phyloP scores from a whole-genome alignment of 768 basidiomycete genomes.

The Arthromyces matolae region DNA sequence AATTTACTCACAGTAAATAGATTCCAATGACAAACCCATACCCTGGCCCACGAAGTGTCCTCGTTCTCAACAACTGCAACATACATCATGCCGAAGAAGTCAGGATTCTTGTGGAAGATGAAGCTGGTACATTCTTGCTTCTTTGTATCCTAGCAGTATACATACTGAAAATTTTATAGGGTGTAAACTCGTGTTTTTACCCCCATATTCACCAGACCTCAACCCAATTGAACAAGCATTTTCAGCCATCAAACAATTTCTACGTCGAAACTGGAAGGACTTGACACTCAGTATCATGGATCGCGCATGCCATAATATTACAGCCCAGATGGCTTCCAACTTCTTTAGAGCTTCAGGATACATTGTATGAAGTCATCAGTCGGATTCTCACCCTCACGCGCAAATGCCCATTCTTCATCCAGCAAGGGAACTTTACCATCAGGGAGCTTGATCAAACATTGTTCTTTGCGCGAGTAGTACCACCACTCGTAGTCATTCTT shows the following conservation, averaged over 20 bases:
- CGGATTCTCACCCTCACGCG: too few relatives aligned
- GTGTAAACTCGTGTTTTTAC: neutral
- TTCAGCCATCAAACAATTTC: neutral
- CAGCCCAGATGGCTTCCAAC: neutral
- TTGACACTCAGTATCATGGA: neutral
- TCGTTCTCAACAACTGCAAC: neutral
- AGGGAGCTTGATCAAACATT: neutral
- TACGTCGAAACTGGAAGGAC: neutral
- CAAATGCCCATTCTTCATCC: neutral
- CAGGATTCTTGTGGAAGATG: neutral
- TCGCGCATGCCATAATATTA: neutral
- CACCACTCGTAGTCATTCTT: neutral
- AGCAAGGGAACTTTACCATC: neutral
- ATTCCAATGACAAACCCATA: neutral
- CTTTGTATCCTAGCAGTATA: neutral
- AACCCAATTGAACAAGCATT: neutral
- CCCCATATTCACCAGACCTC: neutral
- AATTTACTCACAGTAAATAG: too few relatives aligned
- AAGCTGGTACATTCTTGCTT: neutral
- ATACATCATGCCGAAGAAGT: neutral
- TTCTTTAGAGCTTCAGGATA: conserved; percentile 1
- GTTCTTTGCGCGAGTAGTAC: neutral
- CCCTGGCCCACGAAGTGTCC: neutral
- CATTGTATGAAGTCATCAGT: too few relatives aligned
- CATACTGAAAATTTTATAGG: neutral